Base-by-base conservation (phyloP, 169 alveolate species). In the Perkinsus chesapeaki region DNA sequence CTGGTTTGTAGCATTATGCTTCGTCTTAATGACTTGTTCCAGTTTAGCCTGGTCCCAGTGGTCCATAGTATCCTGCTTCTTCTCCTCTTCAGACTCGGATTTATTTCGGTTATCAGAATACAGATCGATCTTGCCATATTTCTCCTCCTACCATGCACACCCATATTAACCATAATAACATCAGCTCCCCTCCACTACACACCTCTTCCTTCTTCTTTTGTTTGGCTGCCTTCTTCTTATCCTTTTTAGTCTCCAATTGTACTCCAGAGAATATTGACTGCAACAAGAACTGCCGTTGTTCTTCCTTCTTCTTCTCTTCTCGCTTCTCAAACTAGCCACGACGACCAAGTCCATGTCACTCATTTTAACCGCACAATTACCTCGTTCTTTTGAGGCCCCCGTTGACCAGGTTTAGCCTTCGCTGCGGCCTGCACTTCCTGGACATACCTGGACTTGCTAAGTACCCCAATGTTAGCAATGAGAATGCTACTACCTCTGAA, bases 61-160 rank as follows among this genome's bases (percentile, higher is more conserved):
- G 60, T 93, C 96, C 93, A 96, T 96, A 39, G 96, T 95, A 43
- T 96, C 98, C 39, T 92, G 93, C 72, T 93, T 94, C 96, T 94
- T 94, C 94, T 73, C 73, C 95, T 96, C 92, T 60, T 94, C 92
- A 0, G 93, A 39, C 93, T 39, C 92, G 60, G 96, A 93, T 94
- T 97, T 97, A 92, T 97, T 98, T 37, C 99, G 94, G 94, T 98
- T 98, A 94, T 99, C 99, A 27, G 98, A 96, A 96, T 99, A 99
- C 34, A 98, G 94, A 94, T 99, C 99, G 91, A 99, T 98, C 93
- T 97, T 98, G 82, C 82, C 82, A 34, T 60, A 60, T 95, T 97
- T 99, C 92, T 96, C 97, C 91, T 95, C 96, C 92, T 38, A 39
- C 37, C n/a, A 39, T 37, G 5, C 91, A 9, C 91, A 73, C 92